These are phyloP conservation scores for Hippophae rhamnoides DNA, from an alignment of 306 rosid species.

Conservation along the genomic window DNA sequence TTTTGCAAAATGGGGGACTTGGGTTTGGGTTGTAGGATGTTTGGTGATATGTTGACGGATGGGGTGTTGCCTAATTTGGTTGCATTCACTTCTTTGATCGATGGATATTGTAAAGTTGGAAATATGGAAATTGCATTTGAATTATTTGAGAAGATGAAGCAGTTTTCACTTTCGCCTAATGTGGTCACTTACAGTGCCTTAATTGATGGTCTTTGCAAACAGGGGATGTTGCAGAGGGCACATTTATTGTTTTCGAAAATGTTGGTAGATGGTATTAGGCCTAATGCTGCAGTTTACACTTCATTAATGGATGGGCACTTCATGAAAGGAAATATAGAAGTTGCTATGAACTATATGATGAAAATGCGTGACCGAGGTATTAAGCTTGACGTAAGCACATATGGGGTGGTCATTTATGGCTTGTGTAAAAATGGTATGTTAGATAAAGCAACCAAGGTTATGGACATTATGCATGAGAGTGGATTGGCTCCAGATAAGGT, in stretches of 20 bases:
- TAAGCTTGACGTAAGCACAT: slow-evolving; percentile 18
- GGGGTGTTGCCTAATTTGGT: slow-evolving; percentile 26
- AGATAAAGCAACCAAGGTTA: slow-evolving; percentile 18
- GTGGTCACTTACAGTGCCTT: slow-evolving; percentile 27
- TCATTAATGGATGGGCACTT: slow-evolving; percentile 30
- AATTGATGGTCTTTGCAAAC: slow-evolving; percentile 25
- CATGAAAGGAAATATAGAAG: slow-evolving; percentile 20
- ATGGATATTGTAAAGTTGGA: slow-evolving; percentile 34
- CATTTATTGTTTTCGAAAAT: slow-evolving; percentile 24
- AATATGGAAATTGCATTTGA: slow-evolving; percentile 22
- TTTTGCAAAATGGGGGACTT: slow-evolving; percentile 27
- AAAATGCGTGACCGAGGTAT: slow-evolving; percentile 17
- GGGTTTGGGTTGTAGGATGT: slow-evolving; percentile 16
- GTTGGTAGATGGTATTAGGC: slow-evolving; percentile 21
- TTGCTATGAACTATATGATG: slow-evolving; percentile 19
- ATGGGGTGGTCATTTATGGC: slow-evolving; percentile 28
- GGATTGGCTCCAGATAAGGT: slow-evolving; percentile 27
- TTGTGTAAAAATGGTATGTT: slow-evolving; percentile 22
- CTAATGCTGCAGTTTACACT: slow-evolving; percentile 24
- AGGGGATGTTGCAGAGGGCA: slow-evolving; percentile 24
- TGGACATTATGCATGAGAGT: slow-evolving; percentile 15
- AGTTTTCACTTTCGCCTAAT: slow-evolving; percentile 17
- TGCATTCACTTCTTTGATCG: slow-evolving; percentile 29
- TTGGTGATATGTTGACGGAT: slow-evolving; percentile 21
- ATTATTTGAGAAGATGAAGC: slow-evolving; percentile 20